Evolutionary conservation across 2,329 filamentous ascomycete genomes (phyloP).

Genomic region (Colletotrichum sp.): DNA sequence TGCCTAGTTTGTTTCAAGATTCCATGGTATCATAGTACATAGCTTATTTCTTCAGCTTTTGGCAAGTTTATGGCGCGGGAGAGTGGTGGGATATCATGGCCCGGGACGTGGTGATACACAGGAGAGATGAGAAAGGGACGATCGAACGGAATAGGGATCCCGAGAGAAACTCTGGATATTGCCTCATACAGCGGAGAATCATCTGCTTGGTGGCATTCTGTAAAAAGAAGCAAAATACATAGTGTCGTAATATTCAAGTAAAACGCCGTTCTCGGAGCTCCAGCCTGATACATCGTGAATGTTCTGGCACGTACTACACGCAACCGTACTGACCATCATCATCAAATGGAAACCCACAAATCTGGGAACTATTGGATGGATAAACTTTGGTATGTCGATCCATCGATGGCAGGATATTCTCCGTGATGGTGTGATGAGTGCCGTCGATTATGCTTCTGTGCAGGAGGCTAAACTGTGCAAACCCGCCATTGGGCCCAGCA

Average conservation of each 20-base stretch:
- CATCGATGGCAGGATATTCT: neutral
- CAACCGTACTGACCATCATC: neutral
- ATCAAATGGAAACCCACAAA: neutral
- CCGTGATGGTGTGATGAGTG: neutral
- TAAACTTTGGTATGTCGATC: constrained; percentile 3
- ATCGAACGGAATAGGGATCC: neutral
- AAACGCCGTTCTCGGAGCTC: neutral
- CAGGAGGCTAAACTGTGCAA: neutral
- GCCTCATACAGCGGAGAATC: neutral
- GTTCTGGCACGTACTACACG: neutral
- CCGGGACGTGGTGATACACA: neutral
- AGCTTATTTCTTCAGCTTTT: neutral
- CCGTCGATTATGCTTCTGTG: constrained; percentile 6
- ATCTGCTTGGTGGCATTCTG: neutral
- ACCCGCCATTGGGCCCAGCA: neutral
- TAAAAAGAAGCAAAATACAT: neutral
- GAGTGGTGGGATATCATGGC: neutral
- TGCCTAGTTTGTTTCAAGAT: neutral
- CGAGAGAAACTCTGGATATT: neutral
- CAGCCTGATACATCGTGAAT: neutral
- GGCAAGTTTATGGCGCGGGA: neutral
- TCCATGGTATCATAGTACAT: neutral
- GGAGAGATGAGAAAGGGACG: neutral
- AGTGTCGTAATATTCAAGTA: neutral
- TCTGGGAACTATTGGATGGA: neutral